Percentiles rank a stretch among this genome's conserved stretches.
Evolutionary conservation across 768 basidiomycete genomes (phyloP).

Genomic region (Trametes elegans): DNA sequence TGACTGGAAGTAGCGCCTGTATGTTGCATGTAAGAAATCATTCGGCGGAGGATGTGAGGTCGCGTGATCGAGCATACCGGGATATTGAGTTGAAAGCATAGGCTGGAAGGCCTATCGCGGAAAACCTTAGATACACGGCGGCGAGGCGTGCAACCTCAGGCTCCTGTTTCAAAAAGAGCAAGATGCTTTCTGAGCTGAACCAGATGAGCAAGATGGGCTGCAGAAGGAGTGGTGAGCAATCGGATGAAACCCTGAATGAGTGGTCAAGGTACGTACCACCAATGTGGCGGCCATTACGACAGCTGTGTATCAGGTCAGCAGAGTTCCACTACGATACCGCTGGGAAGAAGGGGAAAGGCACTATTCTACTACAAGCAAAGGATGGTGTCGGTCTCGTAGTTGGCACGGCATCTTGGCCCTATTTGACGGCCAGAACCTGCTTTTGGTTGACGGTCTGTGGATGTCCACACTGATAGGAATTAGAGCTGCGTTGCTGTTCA

Average conservation of each 20-base stretch:
- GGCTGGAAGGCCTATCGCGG: conserved; percentile 78
- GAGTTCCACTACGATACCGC: too few species aligned
- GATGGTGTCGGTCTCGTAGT: too few species aligned
- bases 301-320: too few species aligned
- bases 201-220: conserved; percentile 67
- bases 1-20: conserved; percentile 76
- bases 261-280: conserved; percentile 46
- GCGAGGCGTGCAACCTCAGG: conserved; percentile 82
- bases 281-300: conserved; percentile 59
- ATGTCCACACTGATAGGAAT: too few species aligned
- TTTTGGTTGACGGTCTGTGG: too few species aligned
- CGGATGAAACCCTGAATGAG: neutral
- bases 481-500: too few species aligned
- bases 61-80: conserved; percentile 38
- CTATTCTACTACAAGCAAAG: too few species aligned
- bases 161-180: conserved; percentile 76
- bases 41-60: neutral
- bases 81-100: conserved; percentile 57
- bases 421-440: too few species aligned
- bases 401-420: too few species aligned
- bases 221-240: neutral
- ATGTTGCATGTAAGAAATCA: neutral
- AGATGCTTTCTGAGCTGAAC: conserved; percentile 78
- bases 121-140: conserved; percentile 70
- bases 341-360: too few species aligned